These are phyloP conservation scores for Corymbia calophylla DNA, from an alignment of 441 rosid species.

Conservation along the genomic window DNA sequence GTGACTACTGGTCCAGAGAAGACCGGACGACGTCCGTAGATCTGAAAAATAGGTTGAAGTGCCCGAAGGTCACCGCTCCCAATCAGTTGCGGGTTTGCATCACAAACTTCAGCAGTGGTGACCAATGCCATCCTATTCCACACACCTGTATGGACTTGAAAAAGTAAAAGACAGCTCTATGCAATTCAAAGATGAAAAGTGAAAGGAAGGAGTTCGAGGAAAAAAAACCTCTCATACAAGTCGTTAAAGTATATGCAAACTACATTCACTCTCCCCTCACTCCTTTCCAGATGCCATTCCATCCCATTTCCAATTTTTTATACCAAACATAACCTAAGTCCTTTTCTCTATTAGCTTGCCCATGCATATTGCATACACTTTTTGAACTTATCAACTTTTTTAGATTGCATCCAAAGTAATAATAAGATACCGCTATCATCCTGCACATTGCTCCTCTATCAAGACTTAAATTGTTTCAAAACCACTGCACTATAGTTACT, in stretches of 20 bases:
- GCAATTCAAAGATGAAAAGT: neutral
- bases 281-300: neutral
- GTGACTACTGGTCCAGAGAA: slow-evolving; percentile 83
- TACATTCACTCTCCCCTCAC: neutral
- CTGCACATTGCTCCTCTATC: neutral
- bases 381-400: neutral
- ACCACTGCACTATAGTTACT: neutral
- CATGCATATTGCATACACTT: neutral
- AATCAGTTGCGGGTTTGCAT: slow-evolving; percentile 83
- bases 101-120: slow-evolving; percentile 94
- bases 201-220: neutral
- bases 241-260: neutral
- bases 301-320: neutral
- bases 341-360: neutral
- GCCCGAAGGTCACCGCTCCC: slow-evolving; percentile 84
- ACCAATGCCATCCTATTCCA: slow-evolving; percentile 63
- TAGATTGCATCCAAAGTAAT: neutral
- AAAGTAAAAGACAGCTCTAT: neutral
- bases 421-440: neutral
- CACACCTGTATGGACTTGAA: slow-evolving; percentile 5
- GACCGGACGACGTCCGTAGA: slow-evolving; percentile 83
- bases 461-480: neutral
- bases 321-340: neutral
- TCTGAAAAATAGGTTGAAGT: slow-evolving; percentile 75
- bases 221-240: neutral